These are phyloP conservation scores for Brassica hybrid DNA, from an alignment of 441 rosid species.

Conservation along the genomic window DNA sequence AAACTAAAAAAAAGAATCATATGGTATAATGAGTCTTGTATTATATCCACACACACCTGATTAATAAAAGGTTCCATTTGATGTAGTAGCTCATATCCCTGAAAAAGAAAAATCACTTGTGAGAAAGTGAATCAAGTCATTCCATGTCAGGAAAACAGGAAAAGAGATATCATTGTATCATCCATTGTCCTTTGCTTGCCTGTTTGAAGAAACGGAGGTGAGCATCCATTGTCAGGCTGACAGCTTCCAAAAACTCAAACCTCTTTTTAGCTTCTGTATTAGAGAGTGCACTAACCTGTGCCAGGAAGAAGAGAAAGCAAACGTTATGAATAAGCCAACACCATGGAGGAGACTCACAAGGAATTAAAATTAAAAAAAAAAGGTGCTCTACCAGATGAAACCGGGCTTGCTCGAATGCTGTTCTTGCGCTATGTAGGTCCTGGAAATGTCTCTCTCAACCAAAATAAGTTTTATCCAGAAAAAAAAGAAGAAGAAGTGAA, in stretches of 20 bases:
- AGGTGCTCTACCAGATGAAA: constrained; percentile 67
- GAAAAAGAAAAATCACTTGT: constrained; percentile 36
- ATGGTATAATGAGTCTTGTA: constrained; percentile 16
- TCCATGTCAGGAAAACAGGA: too few relatives aligned
- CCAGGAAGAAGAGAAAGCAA: constrained; percentile 21
- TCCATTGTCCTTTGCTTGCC: constrained; percentile 46
- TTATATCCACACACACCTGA: constrained; percentile 54
- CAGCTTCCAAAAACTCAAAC: constrained; percentile 91
- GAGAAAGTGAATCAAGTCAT: constrained; percentile 3
- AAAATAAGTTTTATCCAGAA: constrained; percentile 45
- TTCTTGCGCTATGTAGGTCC: constrained; percentile 80
- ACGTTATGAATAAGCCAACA: background rate
- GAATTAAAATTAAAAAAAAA: background rate
- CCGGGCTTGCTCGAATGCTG: constrained; percentile 85
- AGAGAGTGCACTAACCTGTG: constrained; percentile 80
- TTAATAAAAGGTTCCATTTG: constrained; percentile 92
- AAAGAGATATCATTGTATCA: too few relatives aligned
- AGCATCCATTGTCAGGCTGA: constrained; percentile 93
- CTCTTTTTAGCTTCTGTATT: constrained; percentile 89
- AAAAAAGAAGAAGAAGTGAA: constrained; percentile 27
- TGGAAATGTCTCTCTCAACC: constrained; percentile 57
- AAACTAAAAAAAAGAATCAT: constrained; percentile 2
- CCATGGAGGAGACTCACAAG: too few relatives aligned
- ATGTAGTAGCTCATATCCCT: constrained; percentile 92
- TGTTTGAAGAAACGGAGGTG: constrained; percentile 94